phyloP scores from a whole-genome alignment of 2,329 filamentous ascomycete species.

The Exserohilum turcica region DNA sequence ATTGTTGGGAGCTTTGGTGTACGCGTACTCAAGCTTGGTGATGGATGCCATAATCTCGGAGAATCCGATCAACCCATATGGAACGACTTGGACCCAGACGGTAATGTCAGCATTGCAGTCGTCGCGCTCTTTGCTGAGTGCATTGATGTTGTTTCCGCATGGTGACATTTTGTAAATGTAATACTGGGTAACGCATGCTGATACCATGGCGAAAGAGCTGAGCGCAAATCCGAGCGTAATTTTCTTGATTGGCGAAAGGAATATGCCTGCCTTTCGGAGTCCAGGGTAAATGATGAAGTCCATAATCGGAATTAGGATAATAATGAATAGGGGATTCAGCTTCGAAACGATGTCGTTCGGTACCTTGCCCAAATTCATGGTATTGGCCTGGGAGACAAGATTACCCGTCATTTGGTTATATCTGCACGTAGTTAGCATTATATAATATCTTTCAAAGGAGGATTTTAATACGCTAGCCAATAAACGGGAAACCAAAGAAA shows the following conservation, averaged over 20 bases:
- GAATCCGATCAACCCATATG: constrained; percentile 61
- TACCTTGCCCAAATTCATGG: constrained; percentile 69
- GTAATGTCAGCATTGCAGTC: constrained; percentile 56
- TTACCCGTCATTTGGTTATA: constrained; percentile 67
- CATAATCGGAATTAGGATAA: constrained; percentile 67
- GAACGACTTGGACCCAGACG: constrained; percentile 61
- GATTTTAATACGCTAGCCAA: too few relatives aligned
- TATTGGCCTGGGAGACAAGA: constrained; percentile 70
- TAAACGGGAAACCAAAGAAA: constrained; percentile 64
- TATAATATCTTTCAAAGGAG: too few relatives aligned
- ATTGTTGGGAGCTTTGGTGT: constrained; percentile 60
- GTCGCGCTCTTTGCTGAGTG: constrained; percentile 45
- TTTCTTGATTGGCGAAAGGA: constrained; percentile 76
- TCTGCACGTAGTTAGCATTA: too few relatives aligned
- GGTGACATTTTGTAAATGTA: constrained; percentile 53
- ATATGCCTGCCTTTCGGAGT: constrained; percentile 67
- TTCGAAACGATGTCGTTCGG: constrained; percentile 81
- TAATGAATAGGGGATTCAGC: constrained; percentile 75
- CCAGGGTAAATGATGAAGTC: constrained; percentile 70
- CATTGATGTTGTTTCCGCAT: constrained; percentile 37
- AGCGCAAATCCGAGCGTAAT: constrained; percentile 73
- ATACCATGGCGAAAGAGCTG: constrained; percentile 65
- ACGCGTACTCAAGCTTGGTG: constrained; percentile 68
- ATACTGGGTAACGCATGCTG: constrained; percentile 62
- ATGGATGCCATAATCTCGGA: constrained; percentile 70